Conservation (phyloP, 2,329 filamentous ascomycete species). For the Alternaria viburni region DNA sequence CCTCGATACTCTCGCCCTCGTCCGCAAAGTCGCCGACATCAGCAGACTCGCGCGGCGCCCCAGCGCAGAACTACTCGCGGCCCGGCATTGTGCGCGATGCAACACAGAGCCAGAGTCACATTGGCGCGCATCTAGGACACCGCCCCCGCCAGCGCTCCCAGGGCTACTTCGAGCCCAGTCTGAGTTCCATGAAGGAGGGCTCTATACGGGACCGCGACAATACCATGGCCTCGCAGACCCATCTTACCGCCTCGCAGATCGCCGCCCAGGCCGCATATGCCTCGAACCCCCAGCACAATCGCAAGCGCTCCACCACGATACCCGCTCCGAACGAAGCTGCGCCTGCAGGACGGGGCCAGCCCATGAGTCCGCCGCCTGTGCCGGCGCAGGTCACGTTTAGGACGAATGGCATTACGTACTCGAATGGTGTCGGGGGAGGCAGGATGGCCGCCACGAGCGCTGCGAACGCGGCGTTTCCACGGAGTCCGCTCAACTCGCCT, state of each 20-base stretch:
- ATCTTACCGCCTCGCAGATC: constrained; percentile 73
- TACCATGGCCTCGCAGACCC: constrained; percentile 51
- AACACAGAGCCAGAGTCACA: constrained; percentile 31
- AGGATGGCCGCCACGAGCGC: constrained; percentile 72
- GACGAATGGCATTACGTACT: constrained; percentile 56
- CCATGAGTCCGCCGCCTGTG: constrained; percentile 65
- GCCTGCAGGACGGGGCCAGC: constrained; percentile 44
- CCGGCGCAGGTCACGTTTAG: constrained; percentile 47
- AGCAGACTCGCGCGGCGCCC: constrained; percentile 26
- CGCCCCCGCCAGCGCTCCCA: constrained; percentile 73
- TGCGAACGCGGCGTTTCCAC: constrained; percentile 75
- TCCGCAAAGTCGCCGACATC: constrained; percentile 17
- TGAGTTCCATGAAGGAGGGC: constrained; percentile 64
- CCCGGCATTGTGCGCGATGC: constrained; percentile 48
- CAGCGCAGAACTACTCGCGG: constrained; percentile 47
- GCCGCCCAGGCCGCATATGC: constrained; percentile 80
- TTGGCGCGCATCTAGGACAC: constrained; percentile 55
- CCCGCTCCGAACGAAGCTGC: constrained; percentile 58
- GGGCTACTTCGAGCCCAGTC: constrained; percentile 76
- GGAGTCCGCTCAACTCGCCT: constrained; percentile 60
- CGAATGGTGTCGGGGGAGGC: constrained; percentile 67
- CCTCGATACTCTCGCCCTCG: constrained; percentile 25
- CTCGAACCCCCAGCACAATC: constrained; percentile 60
- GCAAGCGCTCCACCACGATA: constrained; percentile 77
- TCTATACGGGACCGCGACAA: constrained; percentile 53